Conservation (phyloP, 2,329 filamentous ascomycete species). For the Teratosphaeria nubilosa region DNA sequence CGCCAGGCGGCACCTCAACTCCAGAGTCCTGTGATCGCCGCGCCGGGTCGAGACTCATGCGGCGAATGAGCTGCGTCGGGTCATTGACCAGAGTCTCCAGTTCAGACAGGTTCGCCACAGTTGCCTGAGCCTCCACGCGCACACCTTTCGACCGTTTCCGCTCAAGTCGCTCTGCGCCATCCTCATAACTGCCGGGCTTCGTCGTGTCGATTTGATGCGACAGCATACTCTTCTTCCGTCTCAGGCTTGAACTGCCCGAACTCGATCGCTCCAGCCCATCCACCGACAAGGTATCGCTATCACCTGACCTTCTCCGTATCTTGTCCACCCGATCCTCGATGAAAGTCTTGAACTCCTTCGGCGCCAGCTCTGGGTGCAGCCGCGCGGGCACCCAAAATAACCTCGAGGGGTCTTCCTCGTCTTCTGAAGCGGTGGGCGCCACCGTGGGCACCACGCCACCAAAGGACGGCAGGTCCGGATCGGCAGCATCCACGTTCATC, state of each 20-base stretch:
- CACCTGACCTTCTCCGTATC: slow-evolving; percentile 74
- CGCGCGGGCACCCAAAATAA: slow-evolving; percentile 93
- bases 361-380: slow-evolving; percentile 87
- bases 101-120: slow-evolving; percentile 48
- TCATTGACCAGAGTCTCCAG: slow-evolving; percentile 78
- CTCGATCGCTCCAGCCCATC: slow-evolving; percentile 47
- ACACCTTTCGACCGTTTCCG: slow-evolving; percentile 54
- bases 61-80: slow-evolving; percentile 59
- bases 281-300: slow-evolving; percentile 49
- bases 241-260: slow-evolving; percentile 52
- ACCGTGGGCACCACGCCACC: slow-evolving; percentile 51
- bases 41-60: slow-evolving; percentile 49
- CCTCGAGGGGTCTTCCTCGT: slow-evolving; percentile 79
- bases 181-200: slow-evolving; percentile 53
- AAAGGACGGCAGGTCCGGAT: slow-evolving; percentile 70
- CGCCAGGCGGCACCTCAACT: slow-evolving; percentile 34
- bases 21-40: slow-evolving; percentile 23
- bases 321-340: slow-evolving; percentile 86
- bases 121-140: slow-evolving; percentile 45
- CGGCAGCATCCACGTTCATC: slow-evolving; percentile 68
- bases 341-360: slow-evolving; percentile 93
- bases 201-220: slow-evolving; percentile 80
- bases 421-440: slow-evolving; percentile 58
- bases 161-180: slow-evolving; percentile 72
- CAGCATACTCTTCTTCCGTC: slow-evolving; percentile 90